Evolutionary conservation across 148 eudicot genomes (phyloP), one percentile per base, ranked within the genome.

Genomic region (Vaccinium darrowii): DNA sequence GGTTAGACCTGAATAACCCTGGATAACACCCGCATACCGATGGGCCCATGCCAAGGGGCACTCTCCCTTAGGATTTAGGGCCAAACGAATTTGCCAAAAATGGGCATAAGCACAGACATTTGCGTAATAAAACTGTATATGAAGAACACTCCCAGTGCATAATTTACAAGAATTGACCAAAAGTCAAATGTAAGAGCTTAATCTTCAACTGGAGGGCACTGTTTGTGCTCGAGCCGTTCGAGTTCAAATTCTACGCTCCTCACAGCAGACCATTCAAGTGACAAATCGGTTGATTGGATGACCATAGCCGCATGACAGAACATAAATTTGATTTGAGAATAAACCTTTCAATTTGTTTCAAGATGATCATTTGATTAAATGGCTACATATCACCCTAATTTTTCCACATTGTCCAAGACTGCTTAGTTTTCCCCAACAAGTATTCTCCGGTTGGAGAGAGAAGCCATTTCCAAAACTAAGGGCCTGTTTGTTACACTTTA

Each of bases 121-220:
- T 36, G 39, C 39, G 3, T 36, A 36, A 36, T 2, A 36, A 33
- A 36, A 36, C 49, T 6, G 16, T 18, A 49, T 10, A 30, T 25
- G 30, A 25, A 52, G 62, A 52, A 13, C 12, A 52, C 80, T 78
- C 67, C 7, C 2, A 79, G 82, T 18, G 67, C 81, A 79, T 79
- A 79, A 79, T 79, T 79, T 60, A 56, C 15, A n/a, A 54, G 7
- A 27, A 79, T 79, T 54, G 12, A 52, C 43, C 21, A 53, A 78
- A 23, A 14, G 62, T 13, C 3, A 25, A 57, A 78, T 52, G n/a
- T 23, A 80, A 58, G 56, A 18, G 54, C 58, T 19, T 30, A 91
- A 94, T 92, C 91, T 92, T 91, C 94, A 80, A 93, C 89, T 16
- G 97, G 83, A 54, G 19, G 67, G 25, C 25, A 25, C 33, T 23